Percentiles rank a stretch among this genome's conserved stretches.
phyloP scores from a whole-genome alignment of 2,329 filamentous ascomycete genomes.

The Akanthomyces muscarius region DNA sequence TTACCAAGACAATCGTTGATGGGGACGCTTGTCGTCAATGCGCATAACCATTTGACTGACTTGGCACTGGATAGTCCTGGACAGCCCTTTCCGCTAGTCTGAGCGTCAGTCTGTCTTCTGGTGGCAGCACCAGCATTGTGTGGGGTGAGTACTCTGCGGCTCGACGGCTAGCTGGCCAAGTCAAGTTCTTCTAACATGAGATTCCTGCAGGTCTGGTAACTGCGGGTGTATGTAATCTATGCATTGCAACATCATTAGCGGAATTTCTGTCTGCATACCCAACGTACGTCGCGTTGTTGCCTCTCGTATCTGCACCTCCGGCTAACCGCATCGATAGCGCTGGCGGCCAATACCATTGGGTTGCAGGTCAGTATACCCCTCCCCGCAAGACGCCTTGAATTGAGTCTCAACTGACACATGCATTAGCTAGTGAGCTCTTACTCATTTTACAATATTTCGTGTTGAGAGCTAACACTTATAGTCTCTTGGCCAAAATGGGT shows the following conservation, averaged over 20 bases:
- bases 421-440: slow-evolving; percentile 12
- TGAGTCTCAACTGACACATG: slow-evolving; percentile 34
- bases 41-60: background rate
- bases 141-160: slow-evolving; percentile 50
- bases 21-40: background rate
- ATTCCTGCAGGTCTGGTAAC: slow-evolving; percentile 26
- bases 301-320: background rate
- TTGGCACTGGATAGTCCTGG: slow-evolving; percentile 30
- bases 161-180: background rate
- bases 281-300: slow-evolving; percentile 26
- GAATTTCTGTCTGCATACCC: slow-evolving; percentile 65
- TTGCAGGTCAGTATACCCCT: slow-evolving; percentile 49
- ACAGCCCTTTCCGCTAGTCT: slow-evolving; percentile 44
- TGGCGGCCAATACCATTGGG: slow-evolving; percentile 68
- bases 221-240: slow-evolving; percentile 32
- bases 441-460: background rate
- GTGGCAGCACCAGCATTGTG: slow-evolving; percentile 63
- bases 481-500: slow-evolving; percentile 26
- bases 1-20: background rate
- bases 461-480: background rate
- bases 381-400: slow-evolving; percentile 43
- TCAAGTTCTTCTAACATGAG: background rate
- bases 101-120: slow-evolving; percentile 55
- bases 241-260: slow-evolving; percentile 60
- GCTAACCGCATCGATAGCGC: slow-evolving; percentile 27